Evolutionary conservation across 768 basidiomycete genomes (phyloP).

Genomic region (Panaeolus cyanescens): DNA sequence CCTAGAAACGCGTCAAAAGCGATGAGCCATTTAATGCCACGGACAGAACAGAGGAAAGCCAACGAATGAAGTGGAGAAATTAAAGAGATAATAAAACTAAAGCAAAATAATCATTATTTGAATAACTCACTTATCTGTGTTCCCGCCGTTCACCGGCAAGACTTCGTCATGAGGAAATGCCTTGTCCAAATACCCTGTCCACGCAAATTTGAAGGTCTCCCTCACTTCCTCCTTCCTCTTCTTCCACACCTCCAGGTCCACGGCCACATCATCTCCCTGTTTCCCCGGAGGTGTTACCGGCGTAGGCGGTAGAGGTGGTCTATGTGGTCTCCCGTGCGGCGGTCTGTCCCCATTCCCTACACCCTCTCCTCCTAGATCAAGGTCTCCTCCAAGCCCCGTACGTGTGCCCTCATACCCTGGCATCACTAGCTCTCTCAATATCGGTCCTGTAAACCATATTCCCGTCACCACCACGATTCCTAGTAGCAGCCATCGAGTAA

Average conservation of each 20-base stretch:
- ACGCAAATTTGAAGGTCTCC: slow-evolving; percentile 57
- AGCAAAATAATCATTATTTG: no score
- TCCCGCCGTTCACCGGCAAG: slow-evolving; percentile 40
- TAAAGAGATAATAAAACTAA: neutral
- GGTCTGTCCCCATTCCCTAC: neutral
- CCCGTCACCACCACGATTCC: neutral
- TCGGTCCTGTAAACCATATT: neutral
- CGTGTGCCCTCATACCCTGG: neutral
- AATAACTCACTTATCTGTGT: slow-evolving; percentile 49
- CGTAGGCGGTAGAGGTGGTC: neutral
- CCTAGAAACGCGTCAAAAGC: slow-evolving; percentile 13
- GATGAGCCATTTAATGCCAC: neutral
- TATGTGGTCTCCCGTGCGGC: neutral
- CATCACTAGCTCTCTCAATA: neutral
- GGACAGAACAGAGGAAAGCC: no score
- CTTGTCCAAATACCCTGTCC: slow-evolving; percentile 48
- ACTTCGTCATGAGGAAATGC: slow-evolving; percentile 60
- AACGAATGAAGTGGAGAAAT: neutral
- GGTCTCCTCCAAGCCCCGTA: no score
- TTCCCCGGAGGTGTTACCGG: neutral
- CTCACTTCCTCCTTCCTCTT: slow-evolving; percentile 47
- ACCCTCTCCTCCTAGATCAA: neutral
- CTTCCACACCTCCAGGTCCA: slow-evolving; percentile 29
- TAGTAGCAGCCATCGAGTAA: neutral
- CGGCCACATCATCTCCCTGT: neutral